Evolutionary conservation across 805 yeast species (phyloP), one percentile per base, ranked within the genome.

Genomic region (Metschnikowia aberdeeniae): DNA sequence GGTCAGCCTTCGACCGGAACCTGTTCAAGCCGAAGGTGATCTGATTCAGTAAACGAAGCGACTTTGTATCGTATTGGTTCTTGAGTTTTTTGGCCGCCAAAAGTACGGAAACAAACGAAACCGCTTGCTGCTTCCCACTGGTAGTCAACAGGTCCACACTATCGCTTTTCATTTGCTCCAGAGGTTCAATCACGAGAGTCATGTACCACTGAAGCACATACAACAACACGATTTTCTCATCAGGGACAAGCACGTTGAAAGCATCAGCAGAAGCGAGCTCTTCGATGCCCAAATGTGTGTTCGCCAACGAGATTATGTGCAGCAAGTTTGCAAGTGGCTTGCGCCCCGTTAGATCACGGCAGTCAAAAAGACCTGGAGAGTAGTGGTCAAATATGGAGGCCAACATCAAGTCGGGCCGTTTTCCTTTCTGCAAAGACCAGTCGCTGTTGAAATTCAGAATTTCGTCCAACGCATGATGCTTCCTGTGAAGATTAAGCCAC

Each of bases 131-230:
- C n/a, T 29, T 19, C n/a, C 10, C n/a, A n/a, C 22, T 3, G 26
- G 26, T 22, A 20, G 36, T 46, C 41, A 17, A 34, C 11, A 34
- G 32, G 19, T 37, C 42, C 6, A 29, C 13, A 30, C 12, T 32
- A 4, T 34, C 40, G 11, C 26, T 30, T 6, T 22, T n/a, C 22
- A 40, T 29, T 27, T 13, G 13, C 30, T 39, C 42, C 32, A 13
- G 35, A 13, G 38, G 11, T 10, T 35, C 37, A 10, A 43, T 38
- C 40, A 66, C 70, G 47, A 69, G 66, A 22, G 48, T 51, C 44
- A 77, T 78, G 61, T 72, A 81, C 81, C 83, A 77, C 53, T 81
- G 77, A 11, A 82, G 73, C 9, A 81, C 60, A 55, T 78, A 82
- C 13, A 82, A 73, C 52, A 82, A 70, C 12, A 82, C 67, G 34